Conservation (phyloP, 345 rosid species). For the Cardamine chenopodiifolia region DNA sequence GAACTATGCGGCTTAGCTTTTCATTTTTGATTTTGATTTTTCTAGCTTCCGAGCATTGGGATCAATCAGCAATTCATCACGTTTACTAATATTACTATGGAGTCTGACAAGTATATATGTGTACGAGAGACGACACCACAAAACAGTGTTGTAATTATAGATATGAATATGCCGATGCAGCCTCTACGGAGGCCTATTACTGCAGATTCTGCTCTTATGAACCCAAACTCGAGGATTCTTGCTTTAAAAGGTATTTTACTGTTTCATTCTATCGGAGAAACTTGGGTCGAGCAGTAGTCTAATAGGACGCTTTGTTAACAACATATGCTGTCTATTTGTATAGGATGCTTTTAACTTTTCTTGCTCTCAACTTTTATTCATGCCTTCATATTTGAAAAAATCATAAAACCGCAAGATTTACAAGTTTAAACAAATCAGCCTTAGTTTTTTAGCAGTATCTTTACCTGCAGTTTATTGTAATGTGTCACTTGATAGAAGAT, state of each 20-base stretch:
- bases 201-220: conserved; percentile 84
- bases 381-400: background rate
- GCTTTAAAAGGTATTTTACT: conserved; percentile 67
- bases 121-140: conserved; percentile 89
- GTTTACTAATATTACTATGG: conserved; percentile 84
- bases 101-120: conserved; percentile 85
- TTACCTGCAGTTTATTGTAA: background rate
- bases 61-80: conserved; percentile 78
- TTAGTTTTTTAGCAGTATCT: background rate
- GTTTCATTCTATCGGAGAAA: background rate
- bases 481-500: background rate
- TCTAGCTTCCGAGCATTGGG: conserved; percentile 75
- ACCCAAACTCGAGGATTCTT: conserved; percentile 81
- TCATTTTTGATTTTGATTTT: conserved; percentile 25
- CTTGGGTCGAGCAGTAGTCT: background rate
- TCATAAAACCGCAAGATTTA: background rate
- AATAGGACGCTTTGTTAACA: background rate
- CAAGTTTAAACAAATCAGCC: background rate
- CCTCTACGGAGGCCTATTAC: conserved; percentile 84
- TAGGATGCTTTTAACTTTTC: background rate
- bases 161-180: conserved; percentile 85
- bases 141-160: conserved; percentile 77
- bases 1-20: conserved; percentile 20
- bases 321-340: conserved; percentile 13
- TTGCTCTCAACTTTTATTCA: background rate